Conservation (phyloP, 495 filamentous ascomycete species). For the Aspergillus olivimuriae region DNA sequence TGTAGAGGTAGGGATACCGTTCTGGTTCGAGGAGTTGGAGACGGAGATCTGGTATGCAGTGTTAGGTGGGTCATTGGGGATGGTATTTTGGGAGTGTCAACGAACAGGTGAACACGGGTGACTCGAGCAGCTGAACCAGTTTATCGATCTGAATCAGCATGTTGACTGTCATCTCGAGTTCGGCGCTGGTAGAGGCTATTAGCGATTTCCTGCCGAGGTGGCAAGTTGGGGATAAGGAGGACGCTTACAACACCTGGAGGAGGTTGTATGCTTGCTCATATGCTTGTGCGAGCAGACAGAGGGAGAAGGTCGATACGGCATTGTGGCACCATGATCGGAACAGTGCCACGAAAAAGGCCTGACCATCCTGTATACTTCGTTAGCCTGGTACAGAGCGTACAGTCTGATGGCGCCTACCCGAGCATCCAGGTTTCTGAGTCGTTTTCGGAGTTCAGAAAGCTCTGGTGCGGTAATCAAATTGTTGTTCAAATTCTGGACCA, state of each 20-base stretch:
- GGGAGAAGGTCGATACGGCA: constrained; percentile 92
- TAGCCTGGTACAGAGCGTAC: neutral
- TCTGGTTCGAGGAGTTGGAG: constrained; percentile 98
- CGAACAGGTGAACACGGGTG: constrained; percentile 93
- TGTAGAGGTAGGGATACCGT: constrained; percentile 92
- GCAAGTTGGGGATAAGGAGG: neutral
- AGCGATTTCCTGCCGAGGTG: constrained; percentile 20
- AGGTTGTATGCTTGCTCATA: constrained; percentile 98
- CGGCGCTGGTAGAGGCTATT: constrained; percentile 56
- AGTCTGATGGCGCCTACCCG: constrained; percentile 44
- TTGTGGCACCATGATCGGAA: constrained; percentile 99
- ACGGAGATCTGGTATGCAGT: constrained; percentile 63
- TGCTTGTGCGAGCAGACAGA: constrained; percentile 93
- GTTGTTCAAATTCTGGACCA: constrained; percentile 99
- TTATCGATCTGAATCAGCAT: constrained; percentile 99
- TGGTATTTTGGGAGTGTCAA: neutral
- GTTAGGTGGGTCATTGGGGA: constrained; percentile 3
- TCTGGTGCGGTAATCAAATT: constrained; percentile 97
- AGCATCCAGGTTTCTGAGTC: constrained; percentile 83
- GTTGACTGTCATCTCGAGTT: constrained; percentile 98
- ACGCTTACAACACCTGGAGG: constrained; percentile 82
- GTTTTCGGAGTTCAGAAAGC: constrained; percentile 81
- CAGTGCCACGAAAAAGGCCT: constrained; percentile 88
- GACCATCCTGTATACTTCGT: constrained; percentile 61
- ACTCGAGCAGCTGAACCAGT: constrained; percentile 93